These are phyloP conservation scores for Zalaria sp. DNA, from an alignment of 2,329 filamentous ascomycete species.

Conservation along the genomic window DNA sequence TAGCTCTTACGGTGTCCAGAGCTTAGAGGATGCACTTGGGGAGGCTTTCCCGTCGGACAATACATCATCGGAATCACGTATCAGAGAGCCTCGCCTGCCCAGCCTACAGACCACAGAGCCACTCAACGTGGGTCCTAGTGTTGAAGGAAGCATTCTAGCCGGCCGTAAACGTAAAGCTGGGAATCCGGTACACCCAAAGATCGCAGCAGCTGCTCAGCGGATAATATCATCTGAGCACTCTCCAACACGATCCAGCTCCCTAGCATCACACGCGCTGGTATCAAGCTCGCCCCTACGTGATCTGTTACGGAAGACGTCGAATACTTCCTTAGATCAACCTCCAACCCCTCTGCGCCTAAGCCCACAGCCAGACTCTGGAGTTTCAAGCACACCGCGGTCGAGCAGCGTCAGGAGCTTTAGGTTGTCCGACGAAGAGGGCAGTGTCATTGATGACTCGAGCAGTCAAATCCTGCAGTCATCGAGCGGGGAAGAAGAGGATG, in stretches of 20 bases:
- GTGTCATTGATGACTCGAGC: slow-evolving; percentile 36
- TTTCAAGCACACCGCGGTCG: slow-evolving; percentile 46
- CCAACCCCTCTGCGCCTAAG: slow-evolving; percentile 34
- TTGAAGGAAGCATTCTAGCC: background rate
- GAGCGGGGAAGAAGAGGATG: slow-evolving; percentile 40
- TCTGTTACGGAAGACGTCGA: slow-evolving; percentile 14
- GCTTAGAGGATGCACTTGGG: slow-evolving; percentile 38
- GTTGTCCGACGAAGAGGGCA: slow-evolving; percentile 42
- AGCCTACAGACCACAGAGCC: slow-evolving; percentile 4
- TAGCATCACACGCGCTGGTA: slow-evolving; percentile 11
- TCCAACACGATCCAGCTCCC: slow-evolving; percentile 6
- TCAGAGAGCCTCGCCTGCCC: slow-evolving; percentile 8
- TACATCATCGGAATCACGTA: slow-evolving; percentile 10
- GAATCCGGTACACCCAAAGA: slow-evolving; percentile 21
- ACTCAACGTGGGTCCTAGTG: too few relatives aligned
- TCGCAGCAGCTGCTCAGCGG: slow-evolving; percentile 17
- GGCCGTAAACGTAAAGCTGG: slow-evolving; percentile 16
- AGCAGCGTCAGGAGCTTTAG: slow-evolving; percentile 43
- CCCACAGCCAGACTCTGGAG: slow-evolving; percentile 32
- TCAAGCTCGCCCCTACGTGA: slow-evolving; percentile 12
- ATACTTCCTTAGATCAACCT: slow-evolving; percentile 21
- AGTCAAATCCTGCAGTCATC: slow-evolving; percentile 42
- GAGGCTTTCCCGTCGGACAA: slow-evolving; percentile 19
- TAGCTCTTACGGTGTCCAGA: slow-evolving; percentile 43
- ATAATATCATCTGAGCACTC: slow-evolving; percentile 18